phyloP scores from a whole-genome alignment of 768 basidiomycete species.

The Phaffia tasmanica region DNA sequence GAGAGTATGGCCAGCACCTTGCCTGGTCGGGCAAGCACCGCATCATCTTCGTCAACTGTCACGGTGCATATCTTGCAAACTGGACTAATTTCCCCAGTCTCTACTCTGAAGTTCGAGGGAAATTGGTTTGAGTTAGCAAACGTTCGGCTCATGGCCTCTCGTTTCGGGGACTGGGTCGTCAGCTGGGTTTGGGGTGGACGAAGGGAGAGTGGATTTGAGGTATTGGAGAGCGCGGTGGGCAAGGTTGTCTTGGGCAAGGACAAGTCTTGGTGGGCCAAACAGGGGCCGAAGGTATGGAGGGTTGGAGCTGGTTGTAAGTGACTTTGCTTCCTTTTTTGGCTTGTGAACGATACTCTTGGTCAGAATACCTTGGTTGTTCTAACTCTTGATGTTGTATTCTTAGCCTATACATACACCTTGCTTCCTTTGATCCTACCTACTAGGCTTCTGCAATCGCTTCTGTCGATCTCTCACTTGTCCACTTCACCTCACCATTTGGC shows the following conservation, averaged over 20 bases:
- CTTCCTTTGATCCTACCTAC: constrained; percentile 7
- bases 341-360: not conserved
- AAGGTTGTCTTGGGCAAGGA: not conserved
- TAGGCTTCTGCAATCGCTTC: not conserved
- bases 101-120: not conserved
- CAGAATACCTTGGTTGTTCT: not conserved
- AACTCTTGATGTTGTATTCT: not conserved
- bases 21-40: not conserved
- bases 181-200: constrained; percentile 14
- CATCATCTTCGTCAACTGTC: constrained; percentile 2
- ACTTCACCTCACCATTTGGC: too few relatives aligned
- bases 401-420: constrained; percentile 21
- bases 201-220: constrained; percentile 15
- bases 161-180: not conserved
- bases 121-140: not conserved
- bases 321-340: too few relatives aligned
- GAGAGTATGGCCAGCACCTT: constrained; percentile 11
- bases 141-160: not conserved
- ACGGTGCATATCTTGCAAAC: constrained; percentile 18
- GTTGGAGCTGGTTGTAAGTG: constrained; percentile 21
- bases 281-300: not conserved
- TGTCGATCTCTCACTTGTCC: too few relatives aligned
- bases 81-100: constrained; percentile 5
- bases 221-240: constrained; percentile 8
- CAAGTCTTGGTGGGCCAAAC: not conserved